Conservation (phyloP, 495 filamentous ascomycete species). For the Cercophora samala region DNA sequence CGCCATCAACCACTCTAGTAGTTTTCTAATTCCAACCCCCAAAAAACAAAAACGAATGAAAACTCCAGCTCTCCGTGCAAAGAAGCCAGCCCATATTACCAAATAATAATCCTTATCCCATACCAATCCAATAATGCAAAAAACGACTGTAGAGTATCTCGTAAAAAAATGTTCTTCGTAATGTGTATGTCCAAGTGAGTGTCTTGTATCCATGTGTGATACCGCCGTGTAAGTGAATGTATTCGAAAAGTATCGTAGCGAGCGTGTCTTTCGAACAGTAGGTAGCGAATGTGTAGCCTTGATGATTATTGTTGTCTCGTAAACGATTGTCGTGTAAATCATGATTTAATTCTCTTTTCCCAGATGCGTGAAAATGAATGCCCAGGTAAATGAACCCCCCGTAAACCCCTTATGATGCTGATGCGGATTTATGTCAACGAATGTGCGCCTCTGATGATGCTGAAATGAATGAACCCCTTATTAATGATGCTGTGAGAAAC, state of each 20-base stretch:
- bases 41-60: slow-evolving; percentile 14
- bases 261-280: not conserved
- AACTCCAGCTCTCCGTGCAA: not conserved
- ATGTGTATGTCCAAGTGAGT: not conserved
- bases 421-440: slow-evolving; percentile 6
- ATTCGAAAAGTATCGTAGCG: not conserved
- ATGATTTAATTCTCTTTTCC: not conserved
- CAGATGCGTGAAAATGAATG: not conserved
- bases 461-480: slow-evolving; percentile 4
- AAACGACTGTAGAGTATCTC: not conserved
- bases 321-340: not conserved
- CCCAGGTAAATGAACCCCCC: not conserved
- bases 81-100: not conserved
- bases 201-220: not conserved
- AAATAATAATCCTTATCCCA: not conserved
- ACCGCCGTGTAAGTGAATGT: not conserved
- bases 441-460: slow-evolving; percentile 4
- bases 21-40: not conserved
- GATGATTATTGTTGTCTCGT: not conserved
- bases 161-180: not conserved
- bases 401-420: not conserved
- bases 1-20: slow-evolving; percentile 14
- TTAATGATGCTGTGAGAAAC: not conserved
- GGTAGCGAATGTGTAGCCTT: not conserved
- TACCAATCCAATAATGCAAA: not conserved